Evolutionary conservation across 805 yeast genomes (phyloP).

Genomic region (Hanseniaspora meyeri): DNA sequence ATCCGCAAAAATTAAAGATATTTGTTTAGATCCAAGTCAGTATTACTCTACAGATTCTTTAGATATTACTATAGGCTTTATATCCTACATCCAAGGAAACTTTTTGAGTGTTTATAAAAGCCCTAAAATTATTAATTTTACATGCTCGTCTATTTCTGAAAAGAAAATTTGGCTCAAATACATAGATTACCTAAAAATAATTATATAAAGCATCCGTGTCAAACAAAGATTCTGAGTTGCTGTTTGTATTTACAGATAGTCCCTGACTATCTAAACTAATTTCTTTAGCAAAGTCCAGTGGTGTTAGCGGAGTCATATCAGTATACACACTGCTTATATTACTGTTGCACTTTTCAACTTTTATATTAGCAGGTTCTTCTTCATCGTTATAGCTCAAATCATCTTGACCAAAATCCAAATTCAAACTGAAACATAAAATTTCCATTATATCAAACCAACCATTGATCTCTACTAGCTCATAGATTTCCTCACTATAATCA

Average conservation of each 20-base stretch:
- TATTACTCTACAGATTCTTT: not conserved
- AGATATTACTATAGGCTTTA: not conserved
- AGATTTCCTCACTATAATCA: conserved; percentile 23
- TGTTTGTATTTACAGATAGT: not conserved
- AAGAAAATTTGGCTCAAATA: not conserved
- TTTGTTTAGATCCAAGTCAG: not conserved
- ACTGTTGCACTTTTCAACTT: not conserved
- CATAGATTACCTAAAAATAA: conserved; percentile 7
- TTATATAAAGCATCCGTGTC: not conserved
- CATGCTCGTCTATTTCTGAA: not conserved
- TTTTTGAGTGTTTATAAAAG: not conserved
- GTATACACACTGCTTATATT: not conserved
- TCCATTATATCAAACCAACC: conserved; percentile 24
- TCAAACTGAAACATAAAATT: conserved; percentile 23
- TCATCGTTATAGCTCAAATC: conserved; percentile 17
- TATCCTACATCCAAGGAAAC: not conserved
- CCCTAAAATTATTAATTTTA: not conserved
- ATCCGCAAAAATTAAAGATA: not conserved
- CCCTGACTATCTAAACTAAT: not conserved
- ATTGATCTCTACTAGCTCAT: conserved; percentile 25
- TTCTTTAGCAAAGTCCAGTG: not conserved
- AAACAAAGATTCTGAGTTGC: not conserved
- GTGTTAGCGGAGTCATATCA: not conserved
- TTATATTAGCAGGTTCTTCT: not conserved
- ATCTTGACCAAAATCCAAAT: conserved; percentile 25